A percentile compares a stretch with the other conserved stretches of the same genome.
These are phyloP conservation scores for Salvia sclarea DNA, from an alignment of 305 asterid genomes.

Conservation along the genomic window DNA sequence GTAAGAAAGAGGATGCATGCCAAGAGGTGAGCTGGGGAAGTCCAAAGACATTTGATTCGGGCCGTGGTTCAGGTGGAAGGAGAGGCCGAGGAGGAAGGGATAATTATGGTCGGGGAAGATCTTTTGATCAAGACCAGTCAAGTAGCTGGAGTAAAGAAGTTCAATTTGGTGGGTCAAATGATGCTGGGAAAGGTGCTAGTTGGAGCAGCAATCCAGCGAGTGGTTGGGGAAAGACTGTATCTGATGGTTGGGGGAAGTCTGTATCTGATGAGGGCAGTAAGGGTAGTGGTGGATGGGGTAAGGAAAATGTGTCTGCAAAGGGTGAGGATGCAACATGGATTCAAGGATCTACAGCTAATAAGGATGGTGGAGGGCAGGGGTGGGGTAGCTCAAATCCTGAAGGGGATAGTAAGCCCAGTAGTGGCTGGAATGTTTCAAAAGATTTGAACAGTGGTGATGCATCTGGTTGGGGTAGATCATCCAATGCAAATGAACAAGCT, in stretches of 20 bases:
- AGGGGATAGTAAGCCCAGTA: conserved; percentile 33
- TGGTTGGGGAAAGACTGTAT: conserved; percentile 41
- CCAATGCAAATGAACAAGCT: conserved; percentile 33
- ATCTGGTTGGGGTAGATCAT: conserved; percentile 47
- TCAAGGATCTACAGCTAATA: conserved; percentile 34
- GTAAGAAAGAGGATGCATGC: conserved; percentile 38
- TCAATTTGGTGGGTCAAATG: conserved; percentile 36
- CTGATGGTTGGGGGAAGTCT: conserved; percentile 43
- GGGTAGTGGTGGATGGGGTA: conserved; percentile 38
- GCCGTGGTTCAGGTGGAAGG: conserved; percentile 60
- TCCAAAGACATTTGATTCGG: conserved; percentile 44
- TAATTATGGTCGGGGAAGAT: conserved; percentile 56
- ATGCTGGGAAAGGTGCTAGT: conserved; percentile 42
- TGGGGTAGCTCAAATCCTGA: conserved; percentile 35
- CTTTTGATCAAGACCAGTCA: conserved; percentile 48
- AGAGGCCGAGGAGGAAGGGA: conserved; percentile 55
- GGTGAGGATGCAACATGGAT: conserved; percentile 32
- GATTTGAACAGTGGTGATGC: conserved; percentile 31
- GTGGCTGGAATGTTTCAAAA: conserved; percentile 43
- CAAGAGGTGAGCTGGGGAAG: conserved; percentile 49
- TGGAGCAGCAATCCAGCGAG: conserved; percentile 47
- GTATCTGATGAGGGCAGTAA: conserved; percentile 32
- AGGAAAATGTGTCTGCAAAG: conserved; percentile 32
- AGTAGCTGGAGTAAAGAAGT: conserved; percentile 42
- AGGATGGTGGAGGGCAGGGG: conserved; percentile 32